These are phyloP conservation scores for Rhodotorula sp. DNA, from an alignment of 1,284 basidiomycete species.

Conservation along the genomic window DNA sequence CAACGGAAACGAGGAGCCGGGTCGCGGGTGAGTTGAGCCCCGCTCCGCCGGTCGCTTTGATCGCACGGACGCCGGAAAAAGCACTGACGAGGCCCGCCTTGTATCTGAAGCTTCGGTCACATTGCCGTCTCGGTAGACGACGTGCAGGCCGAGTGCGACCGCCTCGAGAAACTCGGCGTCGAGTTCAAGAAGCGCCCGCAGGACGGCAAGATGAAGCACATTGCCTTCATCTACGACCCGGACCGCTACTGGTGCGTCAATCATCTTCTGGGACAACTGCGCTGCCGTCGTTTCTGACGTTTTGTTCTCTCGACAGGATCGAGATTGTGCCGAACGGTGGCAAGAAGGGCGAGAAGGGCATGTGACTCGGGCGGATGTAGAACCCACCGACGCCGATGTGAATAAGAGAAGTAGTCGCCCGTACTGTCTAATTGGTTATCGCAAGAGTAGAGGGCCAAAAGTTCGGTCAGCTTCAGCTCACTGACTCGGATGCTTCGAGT, in stretches of 20 bases:
- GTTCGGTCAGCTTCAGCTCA: too few relatives aligned
- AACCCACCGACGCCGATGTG: too few relatives aligned
- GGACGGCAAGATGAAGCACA: slow-evolving; percentile 50
- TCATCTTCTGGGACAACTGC: neutral
- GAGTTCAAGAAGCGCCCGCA: slow-evolving; percentile 86
- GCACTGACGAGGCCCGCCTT: neutral
- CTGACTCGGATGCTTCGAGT: too few relatives aligned
- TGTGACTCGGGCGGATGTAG: neutral
- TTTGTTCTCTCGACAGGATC: neutral
- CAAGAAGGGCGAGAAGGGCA: slow-evolving; percentile 15
- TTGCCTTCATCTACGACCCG: slow-evolving; percentile 67
- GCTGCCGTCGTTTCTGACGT: fast-evolving
- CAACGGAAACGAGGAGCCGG: slow-evolving; percentile 78
- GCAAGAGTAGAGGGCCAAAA: too few relatives aligned
- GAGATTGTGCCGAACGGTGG: slow-evolving; percentile 16
- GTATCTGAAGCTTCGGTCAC: slow-evolving; percentile 63
- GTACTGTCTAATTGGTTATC: too few relatives aligned
- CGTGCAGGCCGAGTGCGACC: slow-evolving; percentile 61
- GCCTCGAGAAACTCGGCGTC: slow-evolving; percentile 79
- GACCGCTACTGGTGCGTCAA: slow-evolving; percentile 10
- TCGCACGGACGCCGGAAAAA: too few relatives aligned
- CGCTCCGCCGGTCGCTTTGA: too few relatives aligned
- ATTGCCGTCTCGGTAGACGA: slow-evolving; percentile 64
- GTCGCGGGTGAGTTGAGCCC: slow-evolving; percentile 51
- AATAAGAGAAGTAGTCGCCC: too few relatives aligned